Conservation (phyloP, 2,329 filamentous ascomycete species). For the Sporothrix euskadiensis region DNA sequence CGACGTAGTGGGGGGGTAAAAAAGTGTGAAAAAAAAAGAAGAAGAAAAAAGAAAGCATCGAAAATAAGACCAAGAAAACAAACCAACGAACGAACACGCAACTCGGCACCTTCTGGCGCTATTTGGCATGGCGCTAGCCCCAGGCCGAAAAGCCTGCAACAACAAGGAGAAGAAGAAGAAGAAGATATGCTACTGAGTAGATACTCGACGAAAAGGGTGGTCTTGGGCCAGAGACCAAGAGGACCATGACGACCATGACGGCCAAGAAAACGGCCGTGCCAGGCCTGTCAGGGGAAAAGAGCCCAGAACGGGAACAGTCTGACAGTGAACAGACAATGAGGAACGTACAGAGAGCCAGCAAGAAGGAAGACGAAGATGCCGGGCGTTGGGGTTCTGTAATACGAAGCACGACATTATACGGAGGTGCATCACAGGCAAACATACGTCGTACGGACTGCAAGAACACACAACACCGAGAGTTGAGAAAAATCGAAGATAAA, state of each 20-base stretch:
- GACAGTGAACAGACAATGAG: background rate
- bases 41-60: background rate
- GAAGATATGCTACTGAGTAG: background rate
- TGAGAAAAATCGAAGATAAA: background rate
- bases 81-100: background rate
- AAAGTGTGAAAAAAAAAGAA: too few relatives aligned
- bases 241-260: background rate
- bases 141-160: background rate
- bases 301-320: slow-evolving; percentile 3
- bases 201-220: background rate
- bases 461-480: background rate
- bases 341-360: background rate
- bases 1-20: background rate
- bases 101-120: slow-evolving; percentile 4
- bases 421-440: too few relatives aligned
- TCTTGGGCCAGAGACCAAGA: background rate
- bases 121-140: slow-evolving; percentile 2
- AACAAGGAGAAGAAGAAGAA: background rate
- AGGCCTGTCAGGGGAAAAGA: slow-evolving; percentile 14
- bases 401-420: too few relatives aligned
- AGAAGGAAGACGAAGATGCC: too few relatives aligned
- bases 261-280: slow-evolving; percentile 11
- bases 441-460: background rate
- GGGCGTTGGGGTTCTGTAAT: background rate
- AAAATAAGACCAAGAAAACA: background rate